These are phyloP conservation scores for Phyllosticta ampelicida DNA, from an alignment of 2,329 filamentous ascomycete genomes.

Conservation along the genomic window DNA sequence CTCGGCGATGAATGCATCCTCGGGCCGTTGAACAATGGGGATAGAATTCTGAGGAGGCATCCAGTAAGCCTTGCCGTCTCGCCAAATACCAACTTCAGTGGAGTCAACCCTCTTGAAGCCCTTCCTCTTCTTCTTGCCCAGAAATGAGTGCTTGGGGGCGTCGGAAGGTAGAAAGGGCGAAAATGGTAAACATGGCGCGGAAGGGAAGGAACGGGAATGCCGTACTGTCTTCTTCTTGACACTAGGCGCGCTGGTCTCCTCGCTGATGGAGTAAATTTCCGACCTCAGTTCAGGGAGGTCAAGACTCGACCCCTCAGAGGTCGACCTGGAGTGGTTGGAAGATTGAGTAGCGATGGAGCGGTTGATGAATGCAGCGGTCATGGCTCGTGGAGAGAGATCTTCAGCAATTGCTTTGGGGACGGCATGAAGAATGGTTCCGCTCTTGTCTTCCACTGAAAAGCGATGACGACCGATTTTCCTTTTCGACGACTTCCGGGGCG, in stretches of 20 bases:
- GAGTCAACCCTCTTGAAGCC: slow-evolving; percentile 1
- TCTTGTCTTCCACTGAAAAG: neutral
- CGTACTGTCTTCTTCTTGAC: neutral
- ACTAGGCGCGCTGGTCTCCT: neutral
- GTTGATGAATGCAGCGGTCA: neutral
- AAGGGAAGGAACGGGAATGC: slow-evolving; percentile 4
- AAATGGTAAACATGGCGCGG: slow-evolving; percentile 13
- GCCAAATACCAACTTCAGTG: slow-evolving; percentile 34
- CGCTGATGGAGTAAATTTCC: neutral
- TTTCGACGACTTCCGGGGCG: slow-evolving; percentile 1
- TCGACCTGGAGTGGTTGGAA: neutral
- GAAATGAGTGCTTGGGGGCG: neutral
- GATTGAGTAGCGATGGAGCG: neutral
- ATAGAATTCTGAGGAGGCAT: slow-evolving; percentile 12
- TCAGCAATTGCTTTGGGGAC: slow-evolving; percentile 18
- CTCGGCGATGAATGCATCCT: slow-evolving; percentile 8
- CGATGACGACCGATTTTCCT: neutral
- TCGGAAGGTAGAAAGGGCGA: neutral
- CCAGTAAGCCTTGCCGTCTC: slow-evolving; percentile 35
- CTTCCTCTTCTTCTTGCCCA: slow-evolving; percentile 1
- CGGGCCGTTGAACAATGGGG: slow-evolving; percentile 5
- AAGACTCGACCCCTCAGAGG: neutral
- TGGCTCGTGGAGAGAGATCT: neutral
- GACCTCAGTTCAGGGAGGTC: neutral
- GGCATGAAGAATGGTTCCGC: slow-evolving; percentile 20